Base-by-base conservation (phyloP, 768 basidiomycete species). In the Gelatoporia subvermispora region DNA sequence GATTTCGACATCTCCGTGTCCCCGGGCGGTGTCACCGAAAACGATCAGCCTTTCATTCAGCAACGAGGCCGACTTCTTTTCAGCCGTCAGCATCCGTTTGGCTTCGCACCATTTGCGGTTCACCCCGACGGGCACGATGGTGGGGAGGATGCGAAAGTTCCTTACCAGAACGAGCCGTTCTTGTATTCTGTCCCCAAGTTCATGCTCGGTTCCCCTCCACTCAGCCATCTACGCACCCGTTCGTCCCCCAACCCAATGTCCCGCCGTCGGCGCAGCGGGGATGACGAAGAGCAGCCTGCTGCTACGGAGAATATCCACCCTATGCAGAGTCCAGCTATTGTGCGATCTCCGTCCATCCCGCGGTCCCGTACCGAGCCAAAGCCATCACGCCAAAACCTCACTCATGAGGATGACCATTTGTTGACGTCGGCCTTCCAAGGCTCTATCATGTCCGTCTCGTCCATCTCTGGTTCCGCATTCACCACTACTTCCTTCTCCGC, bases 1-100 rank as follows among this genome's bases (percentile, higher is more conserved):
- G 49, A 55, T 45, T 50, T 55, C 44, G 50, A 52, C 22, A 52
- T 55, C 18, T 54, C 53, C 8, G 28, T 54, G 31, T 55, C 54
- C 4, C 54, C 54, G 40, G 17, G 28, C 5, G 20, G 46, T 45
- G 20, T 15, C n/a, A 17, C 37, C 35, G 23, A 34, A 23, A 8
- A 9, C 18, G 25, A 47, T 25, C 47, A 45, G 20, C 17, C 40
- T 10, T 42, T 49, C 17, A 28, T 55, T 13, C 54, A 55, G 18
- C 51, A 55, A 22, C 41, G 48, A 13, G 45, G 50, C 25, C 41
- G 43, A 17, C 45, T 41, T 13, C 28, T 35, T 38, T 48, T 8
- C 47, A 48, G n/a, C 24, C 43, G 13, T 39, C 28, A 8, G 36
- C 45, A 10, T 18, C 42, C 22, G 20, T 42, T 20, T 37, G 35